Evolutionary conservation across 1,139 yeast species (phyloP), one percentile per base, ranked within the genome.

Genomic region (Geotrichum restrictum): DNA sequence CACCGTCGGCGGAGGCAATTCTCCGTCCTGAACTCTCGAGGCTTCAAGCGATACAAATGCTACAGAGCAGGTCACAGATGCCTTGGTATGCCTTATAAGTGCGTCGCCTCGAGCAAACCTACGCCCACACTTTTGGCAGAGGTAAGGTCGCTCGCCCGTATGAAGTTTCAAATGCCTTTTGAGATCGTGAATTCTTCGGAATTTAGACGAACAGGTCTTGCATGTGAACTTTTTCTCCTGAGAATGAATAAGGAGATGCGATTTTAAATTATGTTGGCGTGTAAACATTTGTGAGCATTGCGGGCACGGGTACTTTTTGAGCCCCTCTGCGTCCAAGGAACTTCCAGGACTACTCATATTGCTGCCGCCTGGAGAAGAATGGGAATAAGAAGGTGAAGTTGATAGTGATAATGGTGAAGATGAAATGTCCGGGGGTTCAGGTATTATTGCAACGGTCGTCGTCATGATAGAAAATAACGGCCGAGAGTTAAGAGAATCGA

Each of bases 51-150:
- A 39, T 13, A 39, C 31, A 18, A 46, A 46, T 8, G 45, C 37
- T 3, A 46, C 49, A n/a, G 52, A 34, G 29, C 52, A 49, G 18
- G 36, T 65, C 11, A 64, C 64, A 16, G 70, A 61, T 24, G 67
- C 65, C 56, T 81, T 80, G 62, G 77, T 71, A 65, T 80, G 88
- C 52, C 95, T 74, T 2, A 82, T 77, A 34, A 87, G 73, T 0
- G 95, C 91, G 66, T 87, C 95, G 1, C 84, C 82, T 31, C 95
- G 71, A 1, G 94, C 88, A 70, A 87, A 87, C 51, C 76, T 72
- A 47, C 87, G 74, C 13, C 80, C 78, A 67, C 95, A 87, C 52
- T 72, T 71, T 7, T 69, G 70, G 67, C 95, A 86, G 36, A 67
- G 69, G 64, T 72, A 83, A 1, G 93, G 91, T 64, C 80, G 82